Percentiles rank a stretch among this genome's conserved stretches.
phyloP scores from a whole-genome alignment of 176 grass and related monocot genomes.

The Rhynchospora pubera region DNA sequence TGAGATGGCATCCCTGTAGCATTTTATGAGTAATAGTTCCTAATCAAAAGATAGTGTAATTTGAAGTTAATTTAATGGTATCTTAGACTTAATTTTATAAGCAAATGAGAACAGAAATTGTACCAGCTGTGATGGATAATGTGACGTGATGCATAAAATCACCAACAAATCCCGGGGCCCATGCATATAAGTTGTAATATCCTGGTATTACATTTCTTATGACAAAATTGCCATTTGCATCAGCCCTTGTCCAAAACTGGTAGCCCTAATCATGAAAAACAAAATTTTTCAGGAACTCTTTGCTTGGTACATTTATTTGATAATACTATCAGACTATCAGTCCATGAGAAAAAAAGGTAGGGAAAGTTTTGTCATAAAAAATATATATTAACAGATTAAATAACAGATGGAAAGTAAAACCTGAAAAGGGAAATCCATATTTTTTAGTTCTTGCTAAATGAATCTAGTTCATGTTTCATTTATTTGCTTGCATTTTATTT shows the following conservation, averaged over 20 bases:
- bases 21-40: background rate
- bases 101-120: background rate
- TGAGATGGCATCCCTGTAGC: no score
- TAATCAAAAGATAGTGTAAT: background rate
- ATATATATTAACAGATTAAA: no score
- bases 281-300: background rate
- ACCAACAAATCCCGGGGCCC: constrained; percentile 54
- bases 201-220: constrained; percentile 29
- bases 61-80: background rate
- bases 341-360: background rate
- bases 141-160: constrained; percentile 34
- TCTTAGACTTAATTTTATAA: background rate
- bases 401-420: background rate
- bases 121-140: constrained; percentile 35
- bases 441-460: background rate
- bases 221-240: constrained; percentile 28
- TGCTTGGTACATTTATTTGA: background rate
- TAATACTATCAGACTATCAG: no score
- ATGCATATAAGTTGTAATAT: constrained; percentile 57
- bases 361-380: background rate
- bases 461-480: background rate
- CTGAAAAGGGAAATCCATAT: background rate
- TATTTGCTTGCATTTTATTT: background rate
- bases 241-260: constrained; percentile 61
- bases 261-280: constrained; percentile 24